Evolutionary conservation across 306 rosid genomes (phyloP), one percentile per base, ranked within the genome.

Genomic region (Cucurbita ficifolia): DNA sequence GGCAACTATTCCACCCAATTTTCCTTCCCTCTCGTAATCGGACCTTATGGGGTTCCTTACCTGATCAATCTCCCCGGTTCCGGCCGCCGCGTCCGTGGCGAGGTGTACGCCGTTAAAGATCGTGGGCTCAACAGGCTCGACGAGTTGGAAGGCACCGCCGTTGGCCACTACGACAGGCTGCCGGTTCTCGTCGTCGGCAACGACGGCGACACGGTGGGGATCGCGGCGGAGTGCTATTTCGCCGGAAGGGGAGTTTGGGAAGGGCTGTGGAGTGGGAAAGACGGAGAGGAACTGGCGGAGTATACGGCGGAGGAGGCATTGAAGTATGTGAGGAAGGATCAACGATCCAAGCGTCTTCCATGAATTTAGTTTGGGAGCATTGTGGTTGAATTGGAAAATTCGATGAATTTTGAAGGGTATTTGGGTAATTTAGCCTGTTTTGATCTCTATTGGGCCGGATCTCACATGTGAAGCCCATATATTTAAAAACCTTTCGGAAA

Each of bases 31-130:
- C 87, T 92, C 0, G 85, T 92, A 3, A 53, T 80, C 40, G 92
- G 96, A n/a, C 86, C 87, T 68, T 74, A 84, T 69, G 96, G 90
- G 2, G 80, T 90, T 39, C 90, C 92, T 0, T 92, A 85, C 77
- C 84, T 92, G 6, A 83, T 92, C 81, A 81, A 85, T 75, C 75
- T 83, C 0, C 87, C 90, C 39, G 88, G 96, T 35, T 70, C 76
- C 16, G 92, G 88, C 4, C 77, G 70, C 2, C 82, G 22, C 3
- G 72, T 90, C 22, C 82, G 53, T 67, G 96, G 96, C 43, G 96
- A 92, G 81, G 60, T 88, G 8, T 90, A 85, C 77, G 77, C 84
- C 4, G 86, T 86, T 0, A 79, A 93, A 0, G 57, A 65, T 33
- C 75, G 10, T 0, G 96, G 92, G 0, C 80, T 92, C 59, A 43